phyloP scores from a whole-genome alignment of 495 filamentous ascomycete species.

The Xylona heveae region DNA sequence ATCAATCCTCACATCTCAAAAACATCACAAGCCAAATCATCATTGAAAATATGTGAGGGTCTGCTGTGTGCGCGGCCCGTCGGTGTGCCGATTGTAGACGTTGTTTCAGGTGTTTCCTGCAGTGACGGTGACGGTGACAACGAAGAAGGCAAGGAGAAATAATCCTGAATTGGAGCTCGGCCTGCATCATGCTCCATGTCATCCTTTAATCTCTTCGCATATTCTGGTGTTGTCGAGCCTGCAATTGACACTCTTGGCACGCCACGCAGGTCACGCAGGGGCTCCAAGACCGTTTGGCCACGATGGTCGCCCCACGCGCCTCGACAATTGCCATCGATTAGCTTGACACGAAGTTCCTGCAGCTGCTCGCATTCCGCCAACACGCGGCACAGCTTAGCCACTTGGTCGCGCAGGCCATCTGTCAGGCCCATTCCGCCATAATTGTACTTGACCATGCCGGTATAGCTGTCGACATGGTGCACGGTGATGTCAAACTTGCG shows the following conservation, averaged over 20 bases:
- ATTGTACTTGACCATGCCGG: conserved; percentile 22
- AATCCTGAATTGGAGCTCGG: no score
- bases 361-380: conserved; percentile 5
- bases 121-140: no score
- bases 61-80: no score
- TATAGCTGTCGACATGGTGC: conserved; percentile 18
- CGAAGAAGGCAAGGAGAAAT: no score
- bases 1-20: no score
- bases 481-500: conserved; percentile 17
- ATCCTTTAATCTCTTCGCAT: background rate
- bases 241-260: background rate
- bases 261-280: background rate
- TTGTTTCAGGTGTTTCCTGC: no score
- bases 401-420: conserved; percentile 12
- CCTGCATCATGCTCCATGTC: background rate
- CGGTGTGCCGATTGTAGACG: no score
- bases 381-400: conserved; percentile 11
- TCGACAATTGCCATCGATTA: conserved; percentile 8
- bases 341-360: conserved; percentile 8
- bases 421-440: conserved; percentile 14
- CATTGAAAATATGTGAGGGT: no score
- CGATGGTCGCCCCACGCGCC: background rate
- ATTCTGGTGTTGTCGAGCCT: background rate
- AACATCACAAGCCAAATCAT: no score
- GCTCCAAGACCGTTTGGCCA: conserved; percentile 2